Percentiles rank a stretch among this genome's conserved stretches.
These are phyloP conservation scores for Anisodus tanguticus DNA, from an alignment of 257 asterid species.

Conservation along the genomic window DNA sequence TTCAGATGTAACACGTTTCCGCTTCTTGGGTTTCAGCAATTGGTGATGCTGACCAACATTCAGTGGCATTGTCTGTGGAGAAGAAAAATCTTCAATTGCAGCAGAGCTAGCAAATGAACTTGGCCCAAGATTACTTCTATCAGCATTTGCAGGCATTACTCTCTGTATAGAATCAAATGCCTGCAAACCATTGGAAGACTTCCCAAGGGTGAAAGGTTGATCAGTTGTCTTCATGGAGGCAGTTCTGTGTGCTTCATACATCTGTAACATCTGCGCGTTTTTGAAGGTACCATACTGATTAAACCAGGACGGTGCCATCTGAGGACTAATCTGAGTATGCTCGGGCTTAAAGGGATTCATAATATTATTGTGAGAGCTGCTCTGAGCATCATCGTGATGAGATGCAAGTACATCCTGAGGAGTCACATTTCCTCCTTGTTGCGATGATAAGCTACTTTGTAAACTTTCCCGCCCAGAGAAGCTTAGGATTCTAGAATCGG, in stretches of 20 bases:
- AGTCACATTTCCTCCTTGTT: conserved; percentile 51
- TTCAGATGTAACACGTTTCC: conserved; percentile 53
- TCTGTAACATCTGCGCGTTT: conserved; percentile 58
- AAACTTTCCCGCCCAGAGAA: conserved; percentile 44
- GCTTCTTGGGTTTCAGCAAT: conserved; percentile 55
- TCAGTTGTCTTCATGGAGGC: conserved; percentile 46
- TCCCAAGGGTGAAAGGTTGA: conserved; percentile 48
- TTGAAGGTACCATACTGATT: conserved; percentile 69
- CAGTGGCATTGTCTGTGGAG: conserved; percentile 39
- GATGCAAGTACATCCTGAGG: conserved; percentile 48
- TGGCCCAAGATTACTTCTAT: conserved; percentile 36
- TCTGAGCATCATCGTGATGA: conserved; percentile 43
- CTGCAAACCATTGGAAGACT: conserved; percentile 46
- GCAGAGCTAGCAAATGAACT: conserved; percentile 42
- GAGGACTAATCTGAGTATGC: conserved; percentile 57
- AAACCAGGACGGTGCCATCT: conserved; percentile 90
- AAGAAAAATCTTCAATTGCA: conserved; percentile 47
- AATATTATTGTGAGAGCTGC: conserved; percentile 28
- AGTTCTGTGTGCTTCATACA: conserved; percentile 47
- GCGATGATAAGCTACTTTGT: conserved; percentile 45
- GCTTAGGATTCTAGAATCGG: conserved; percentile 52
- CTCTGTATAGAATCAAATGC: conserved; percentile 51
- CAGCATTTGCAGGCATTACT: conserved; percentile 44
- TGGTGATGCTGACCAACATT: conserved; percentile 46
- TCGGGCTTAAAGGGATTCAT: conserved; percentile 38